Evolutionary conservation across 495 filamentous ascomycete species (phyloP), one percentile per base, ranked within the genome.

Genomic region (Neurospora sp.): DNA sequence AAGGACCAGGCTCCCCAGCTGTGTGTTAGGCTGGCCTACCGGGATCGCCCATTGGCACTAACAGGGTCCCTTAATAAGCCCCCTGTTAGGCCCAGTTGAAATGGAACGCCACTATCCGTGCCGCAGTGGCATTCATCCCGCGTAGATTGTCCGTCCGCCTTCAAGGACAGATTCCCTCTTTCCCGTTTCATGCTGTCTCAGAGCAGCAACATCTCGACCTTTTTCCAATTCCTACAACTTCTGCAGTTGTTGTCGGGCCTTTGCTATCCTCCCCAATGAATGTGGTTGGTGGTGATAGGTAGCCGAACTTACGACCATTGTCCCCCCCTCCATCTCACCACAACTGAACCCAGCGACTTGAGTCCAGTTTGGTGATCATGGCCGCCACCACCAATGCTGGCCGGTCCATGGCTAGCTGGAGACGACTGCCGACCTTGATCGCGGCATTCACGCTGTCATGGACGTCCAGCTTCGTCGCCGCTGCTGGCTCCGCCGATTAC

Each of bases 401-500:
- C 38, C 65, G 72, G 61, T 61, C 70, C 69, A 75, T 77, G 76
- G 74, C 71, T 39, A 73, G 73, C 80, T 83, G 82, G 82, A 75
- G 73, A 71, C 78, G 77, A 74, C 78, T 78, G 74, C 77, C 80
- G 38, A 70, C 77, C 35, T 41, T 78, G 74, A 73, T 78, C 72
- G 76, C 81, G 22, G 78, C 81, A 70, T 71, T 82, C 70, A 75
- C 79, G 40, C 69, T 85, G 14, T 78, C 78, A 72, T 83, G 81
- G 76, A 71, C 77, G 3, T 72, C 80, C 18, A 69, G 80, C 37
- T 79, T 75, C 38, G 73, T 72, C 40, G 83, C 83, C 65, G 82
- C 82, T 5, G 75, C 72, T 68, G 85, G 87, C 3, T 90, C 94
- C 37, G 92, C 89, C 27, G 96, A 98, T 80, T 99, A 97, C 81